These are phyloP conservation scores for Prunus mira DNA, from an alignment of 306 rosid species.

Conservation along the genomic window DNA sequence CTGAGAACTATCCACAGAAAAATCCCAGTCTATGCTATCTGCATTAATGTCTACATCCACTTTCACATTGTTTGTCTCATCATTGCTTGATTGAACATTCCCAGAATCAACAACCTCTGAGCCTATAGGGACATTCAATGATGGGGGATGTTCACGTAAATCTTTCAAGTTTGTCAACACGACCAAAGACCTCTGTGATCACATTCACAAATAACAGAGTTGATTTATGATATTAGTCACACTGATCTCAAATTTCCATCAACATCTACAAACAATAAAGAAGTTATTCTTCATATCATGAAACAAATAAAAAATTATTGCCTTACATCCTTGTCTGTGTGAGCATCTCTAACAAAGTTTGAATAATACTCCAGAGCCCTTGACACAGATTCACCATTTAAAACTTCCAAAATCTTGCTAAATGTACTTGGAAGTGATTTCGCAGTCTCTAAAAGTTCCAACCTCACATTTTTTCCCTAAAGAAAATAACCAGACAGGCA, in stretches of 20 bases:
- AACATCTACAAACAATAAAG: background rate
- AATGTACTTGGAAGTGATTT: constrained; percentile 79
- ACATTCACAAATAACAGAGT: constrained; percentile 23
- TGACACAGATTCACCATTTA: constrained; percentile 59
- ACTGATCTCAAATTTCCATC: constrained; percentile 9
- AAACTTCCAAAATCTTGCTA: constrained; percentile 62
- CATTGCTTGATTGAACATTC: constrained; percentile 37
- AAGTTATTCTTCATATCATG: constrained; percentile 1
- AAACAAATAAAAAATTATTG: constrained; percentile 20
- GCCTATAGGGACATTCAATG: constrained; percentile 63
- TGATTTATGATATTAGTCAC: constrained; percentile 16
- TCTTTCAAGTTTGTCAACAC: constrained; percentile 57
- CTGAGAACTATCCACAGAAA: constrained; percentile 74
- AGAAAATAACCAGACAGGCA: constrained; percentile 23
- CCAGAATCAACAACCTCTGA: constrained; percentile 51
- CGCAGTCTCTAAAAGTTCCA: constrained; percentile 86
- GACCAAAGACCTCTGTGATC: constrained; percentile 50
- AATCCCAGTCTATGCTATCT: constrained; percentile 85
- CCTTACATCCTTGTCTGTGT: constrained; percentile 78
- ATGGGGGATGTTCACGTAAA: constrained; percentile 64
- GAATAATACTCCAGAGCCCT: constrained; percentile 78
- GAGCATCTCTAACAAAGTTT: constrained; percentile 81
- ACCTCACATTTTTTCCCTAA: constrained; percentile 79
- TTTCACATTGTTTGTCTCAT: constrained; percentile 36
- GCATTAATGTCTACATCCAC: constrained; percentile 33